Evolutionary conservation across 768 basidiomycete genomes (phyloP).

Genomic region (Agaricus blazei): DNA sequence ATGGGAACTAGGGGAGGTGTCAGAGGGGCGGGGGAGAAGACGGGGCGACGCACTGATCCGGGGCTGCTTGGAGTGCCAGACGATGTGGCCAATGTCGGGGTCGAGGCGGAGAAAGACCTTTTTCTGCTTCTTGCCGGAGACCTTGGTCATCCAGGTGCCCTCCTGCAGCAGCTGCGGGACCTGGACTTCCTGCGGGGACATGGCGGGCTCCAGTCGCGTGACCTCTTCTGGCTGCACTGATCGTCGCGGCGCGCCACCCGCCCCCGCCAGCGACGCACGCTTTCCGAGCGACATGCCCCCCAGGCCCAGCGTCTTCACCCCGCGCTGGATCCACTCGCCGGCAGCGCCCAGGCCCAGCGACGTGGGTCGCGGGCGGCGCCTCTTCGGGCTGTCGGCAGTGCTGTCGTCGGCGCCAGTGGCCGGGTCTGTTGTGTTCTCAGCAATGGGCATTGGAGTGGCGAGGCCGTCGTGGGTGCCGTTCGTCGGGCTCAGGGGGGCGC

Average conservation of each 20-base stretch:
- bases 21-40: not conserved
- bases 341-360: not conserved
- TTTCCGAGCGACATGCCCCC: too few species aligned
- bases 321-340: not conserved
- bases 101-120: conserved; percentile 67
- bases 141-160: conserved; percentile 78
- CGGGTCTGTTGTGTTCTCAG: too few species aligned
- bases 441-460: too few species aligned
- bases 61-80: conserved; percentile 70
- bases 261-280: not conserved
- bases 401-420: not conserved
- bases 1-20: conserved; percentile 58
- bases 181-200: not conserved
- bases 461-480: not conserved
- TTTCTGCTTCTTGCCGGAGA: conserved; percentile 74
- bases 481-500: not conserved
- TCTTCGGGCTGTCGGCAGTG: not conserved
- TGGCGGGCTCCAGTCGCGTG: not conserved
- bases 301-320: conserved; percentile 1
- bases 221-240: not conserved
- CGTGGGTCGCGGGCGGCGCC: not conserved
- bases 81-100: conserved; percentile 74
- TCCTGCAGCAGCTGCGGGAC: conserved; percentile 55
- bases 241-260: not conserved
- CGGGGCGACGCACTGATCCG: conserved; percentile 53